These are phyloP conservation scores for Lactarius pseudohatsudake DNA, from an alignment of 768 basidiomycete genomes.

Conservation along the genomic window DNA sequence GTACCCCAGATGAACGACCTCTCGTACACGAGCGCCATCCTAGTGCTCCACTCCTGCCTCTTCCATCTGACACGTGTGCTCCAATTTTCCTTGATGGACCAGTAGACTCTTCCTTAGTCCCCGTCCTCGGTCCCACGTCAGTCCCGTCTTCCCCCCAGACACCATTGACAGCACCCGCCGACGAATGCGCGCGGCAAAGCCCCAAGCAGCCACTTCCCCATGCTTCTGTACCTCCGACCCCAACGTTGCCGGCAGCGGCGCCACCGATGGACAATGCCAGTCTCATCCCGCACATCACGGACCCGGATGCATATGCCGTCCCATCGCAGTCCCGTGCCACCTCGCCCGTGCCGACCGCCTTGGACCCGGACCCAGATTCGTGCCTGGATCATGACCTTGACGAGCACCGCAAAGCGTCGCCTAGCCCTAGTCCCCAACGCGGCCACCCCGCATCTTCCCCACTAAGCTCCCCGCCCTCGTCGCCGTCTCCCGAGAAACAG, in stretches of 20 bases:
- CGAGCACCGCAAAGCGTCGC: background rate
- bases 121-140: background rate
- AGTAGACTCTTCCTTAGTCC: background rate
- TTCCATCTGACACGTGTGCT: background rate
- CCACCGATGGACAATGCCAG: background rate
- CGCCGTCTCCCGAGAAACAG: constrained; percentile 17
- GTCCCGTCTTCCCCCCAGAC: background rate
- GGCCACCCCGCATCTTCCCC: constrained; percentile 19
- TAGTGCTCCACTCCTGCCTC: background rate
- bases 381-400: background rate
- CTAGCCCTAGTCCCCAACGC: background rate
- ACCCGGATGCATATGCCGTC: no score
- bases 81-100: background rate
- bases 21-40: constrained; percentile 6
- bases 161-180: background rate
- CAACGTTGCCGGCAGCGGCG: background rate
- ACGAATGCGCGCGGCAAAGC: background rate
- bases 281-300: background rate
- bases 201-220: background rate
- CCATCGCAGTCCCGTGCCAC: constrained; percentile 6
- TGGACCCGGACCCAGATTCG: background rate
- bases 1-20: constrained; percentile 3
- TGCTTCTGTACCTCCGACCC: background rate
- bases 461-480: constrained; percentile 22
- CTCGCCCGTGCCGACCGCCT: constrained; percentile 15